Base-by-base conservation (phyloP, 768 basidiomycete genomes). In the Termitomyces bulborhizus region DNA sequence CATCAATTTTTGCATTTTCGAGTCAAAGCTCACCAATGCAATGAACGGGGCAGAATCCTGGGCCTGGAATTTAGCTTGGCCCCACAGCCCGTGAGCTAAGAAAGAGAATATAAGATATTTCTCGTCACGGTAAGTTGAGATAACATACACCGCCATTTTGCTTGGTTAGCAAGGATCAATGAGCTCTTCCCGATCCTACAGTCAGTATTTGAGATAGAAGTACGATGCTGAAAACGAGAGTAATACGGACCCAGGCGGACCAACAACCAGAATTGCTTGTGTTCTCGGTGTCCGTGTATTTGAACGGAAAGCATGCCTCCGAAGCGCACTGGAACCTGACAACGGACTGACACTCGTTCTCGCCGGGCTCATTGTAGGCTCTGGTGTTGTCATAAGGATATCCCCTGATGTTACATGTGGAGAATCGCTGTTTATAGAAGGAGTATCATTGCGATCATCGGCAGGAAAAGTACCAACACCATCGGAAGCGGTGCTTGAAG, bases 161-260 rank as follows among this genome's bases (percentile, higher is more conserved):
- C 84, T 66, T 88, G 86, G 58, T 87, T 80, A 5, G 76, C 81
- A 26, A 87, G 71, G 53, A 89, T 75, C 54, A 89, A 77, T 0
- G 85, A 85, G 58, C 84, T 88, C 66, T 89, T 89, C n/a, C 85
- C 86, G n/a, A 84, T 80, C 11, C 86, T 79, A 47, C 8, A 37
- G 6, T 61, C 57, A n/a, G 27, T 44, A 16, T 6, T 47, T 32
- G 46, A 36, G 31, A 27, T 46, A 40, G n/a, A 50, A 50, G 37
- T 12, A 34, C 72, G 11, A 11, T 8, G 16, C 15, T 13, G 11
- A 9, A 40, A 56, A n/a, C 36, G 21, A 37, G 32, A 21, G 11
- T 2, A 24, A 29, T 59, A 3, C 27, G 1, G 63, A 83, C 84
- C 85, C 85, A 24, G 85, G 79, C 21, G 83, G 80, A 5, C 86